A percentile compares a stretch with the other conserved stretches of the same genome.
Evolutionary conservation across 306 rosid species (phyloP).

Genomic region (Dicorynia guianensis): DNA sequence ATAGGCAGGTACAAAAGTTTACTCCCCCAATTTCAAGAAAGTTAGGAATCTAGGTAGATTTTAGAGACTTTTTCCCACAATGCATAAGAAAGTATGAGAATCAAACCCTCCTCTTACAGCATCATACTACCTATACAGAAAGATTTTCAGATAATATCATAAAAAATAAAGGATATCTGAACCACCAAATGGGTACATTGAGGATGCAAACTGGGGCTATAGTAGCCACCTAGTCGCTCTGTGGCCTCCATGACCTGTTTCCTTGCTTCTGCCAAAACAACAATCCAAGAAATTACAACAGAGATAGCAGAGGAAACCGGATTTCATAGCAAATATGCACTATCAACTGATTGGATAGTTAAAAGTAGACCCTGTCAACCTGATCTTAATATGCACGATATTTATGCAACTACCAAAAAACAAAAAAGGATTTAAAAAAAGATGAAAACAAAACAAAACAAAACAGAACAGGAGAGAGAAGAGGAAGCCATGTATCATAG

Average conservation of each 20-base stretch:
- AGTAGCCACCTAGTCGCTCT: conserved; percentile 86
- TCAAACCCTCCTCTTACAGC: conserved; percentile 8
- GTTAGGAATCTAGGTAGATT: background rate
- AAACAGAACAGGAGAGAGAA: conserved; percentile 16
- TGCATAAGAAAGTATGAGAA: background rate
- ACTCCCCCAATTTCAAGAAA: conserved; percentile 24
- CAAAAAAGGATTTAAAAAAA: too few species aligned
- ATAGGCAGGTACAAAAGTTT: background rate
- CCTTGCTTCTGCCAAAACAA: conserved; percentile 89
- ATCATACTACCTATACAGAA: conserved; percentile 21
- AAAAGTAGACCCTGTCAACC: conserved; percentile 19
- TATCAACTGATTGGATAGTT: background rate
- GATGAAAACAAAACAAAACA: background rate
- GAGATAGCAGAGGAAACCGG: conserved; percentile 11
- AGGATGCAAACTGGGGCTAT: conserved; percentile 91
- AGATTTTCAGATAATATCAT: conserved; percentile 14
- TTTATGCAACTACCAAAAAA: background rate
- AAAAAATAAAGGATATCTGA: conserved; percentile 84
- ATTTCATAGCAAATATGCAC: background rate
- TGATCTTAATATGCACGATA: conserved; percentile 2
- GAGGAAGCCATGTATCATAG: background rate
- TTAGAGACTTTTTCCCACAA: background rate
- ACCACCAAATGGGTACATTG: conserved; percentile 99
- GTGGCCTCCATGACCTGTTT: conserved; percentile 97
- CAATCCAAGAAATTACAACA: conserved; percentile 33